These are phyloP conservation scores for Phytophthora capsici DNA, from an alignment of 352 stramenopile species.

Conservation along the genomic window DNA sequence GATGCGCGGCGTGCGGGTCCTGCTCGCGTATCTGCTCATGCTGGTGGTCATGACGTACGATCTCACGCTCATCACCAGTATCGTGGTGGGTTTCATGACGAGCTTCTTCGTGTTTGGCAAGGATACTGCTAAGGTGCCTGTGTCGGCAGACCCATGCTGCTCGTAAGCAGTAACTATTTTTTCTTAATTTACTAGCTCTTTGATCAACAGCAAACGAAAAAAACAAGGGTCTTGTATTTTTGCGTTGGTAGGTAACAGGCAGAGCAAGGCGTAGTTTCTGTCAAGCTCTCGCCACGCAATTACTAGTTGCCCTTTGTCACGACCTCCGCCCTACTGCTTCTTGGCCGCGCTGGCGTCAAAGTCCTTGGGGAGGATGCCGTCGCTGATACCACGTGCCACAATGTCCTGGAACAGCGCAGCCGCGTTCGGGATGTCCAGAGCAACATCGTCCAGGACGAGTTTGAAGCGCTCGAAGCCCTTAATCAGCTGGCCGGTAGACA, in stretches of 20 bases:
- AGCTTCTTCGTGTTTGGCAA: slow-evolving; percentile 76
- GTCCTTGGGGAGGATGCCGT: slow-evolving; percentile 48
- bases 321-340: slow-evolving; percentile 36
- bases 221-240: slow-evolving; percentile 32
- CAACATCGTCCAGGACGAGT: slow-evolving; percentile 63
- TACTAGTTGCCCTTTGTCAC: slow-evolving; percentile 7
- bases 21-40: slow-evolving; percentile 85
- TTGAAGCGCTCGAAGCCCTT: slow-evolving; percentile 90
- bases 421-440: slow-evolving; percentile 74
- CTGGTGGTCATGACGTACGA: slow-evolving; percentile 85
- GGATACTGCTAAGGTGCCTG: slow-evolving; percentile 72
- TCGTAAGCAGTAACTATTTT: slow-evolving; percentile 33
- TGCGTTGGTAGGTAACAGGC: slow-evolving; percentile 12
- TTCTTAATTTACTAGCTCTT: slow-evolving; percentile 24
- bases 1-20: slow-evolving; percentile 65
- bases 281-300: background rate
- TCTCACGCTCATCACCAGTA: slow-evolving; percentile 62
- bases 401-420: slow-evolving; percentile 53
- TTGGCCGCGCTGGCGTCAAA: slow-evolving; percentile 53
- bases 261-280: slow-evolving; percentile 3
- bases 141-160: slow-evolving; percentile 76
- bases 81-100: slow-evolving; percentile 68
- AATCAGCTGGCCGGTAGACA: slow-evolving; percentile 63
- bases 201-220: background rate
- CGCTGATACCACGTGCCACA: slow-evolving; percentile 51